These are phyloP conservation scores for Entonaema liquescens DNA, from an alignment of 495 filamentous ascomycete genomes.

Conservation along the genomic window DNA sequence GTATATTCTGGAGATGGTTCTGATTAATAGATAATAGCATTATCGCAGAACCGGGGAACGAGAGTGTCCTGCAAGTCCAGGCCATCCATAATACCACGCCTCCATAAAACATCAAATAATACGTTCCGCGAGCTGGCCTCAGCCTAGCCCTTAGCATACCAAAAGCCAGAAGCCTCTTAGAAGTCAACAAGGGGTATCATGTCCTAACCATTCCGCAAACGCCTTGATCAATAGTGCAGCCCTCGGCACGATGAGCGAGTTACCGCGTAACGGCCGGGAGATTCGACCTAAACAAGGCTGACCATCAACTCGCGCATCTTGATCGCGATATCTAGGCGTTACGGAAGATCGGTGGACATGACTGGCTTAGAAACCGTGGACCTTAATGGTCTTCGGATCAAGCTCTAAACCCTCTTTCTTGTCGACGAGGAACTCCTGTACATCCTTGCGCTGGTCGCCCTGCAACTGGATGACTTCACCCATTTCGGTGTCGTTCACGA, in stretches of 20 bases:
- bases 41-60: constrained; percentile 37
- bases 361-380: constrained; percentile 78
- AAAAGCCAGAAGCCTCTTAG: constrained; percentile 29
- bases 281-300: constrained; percentile 31
- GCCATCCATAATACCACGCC: constrained; percentile 32
- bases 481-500: constrained; percentile 96
- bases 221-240: constrained; percentile 45
- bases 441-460: constrained; percentile 98
- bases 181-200: constrained; percentile 48
- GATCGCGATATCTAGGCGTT: constrained; percentile 35
- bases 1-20: constrained; percentile 27
- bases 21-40: constrained; percentile 31
- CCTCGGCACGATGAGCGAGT: constrained; percentile 40
- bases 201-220: constrained; percentile 48
- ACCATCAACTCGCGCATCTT: constrained; percentile 37
- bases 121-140: constrained; percentile 11
- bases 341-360: constrained; percentile 47
- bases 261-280: constrained; percentile 16
- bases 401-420: constrained; percentile 92
- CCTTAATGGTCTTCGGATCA: constrained; percentile 97
- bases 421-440: constrained; percentile 95
- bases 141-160: constrained; percentile 19
- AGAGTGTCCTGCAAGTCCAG: constrained; percentile 32
- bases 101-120: constrained; percentile 28
- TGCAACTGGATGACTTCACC: constrained; percentile 99